A percentile compares a stretch with the other conserved stretches of the same genome.
These are phyloP conservation scores for Phaeophleospora eucalypticola DNA, from an alignment of 2,329 filamentous ascomycete genomes.

Conservation along the genomic window DNA sequence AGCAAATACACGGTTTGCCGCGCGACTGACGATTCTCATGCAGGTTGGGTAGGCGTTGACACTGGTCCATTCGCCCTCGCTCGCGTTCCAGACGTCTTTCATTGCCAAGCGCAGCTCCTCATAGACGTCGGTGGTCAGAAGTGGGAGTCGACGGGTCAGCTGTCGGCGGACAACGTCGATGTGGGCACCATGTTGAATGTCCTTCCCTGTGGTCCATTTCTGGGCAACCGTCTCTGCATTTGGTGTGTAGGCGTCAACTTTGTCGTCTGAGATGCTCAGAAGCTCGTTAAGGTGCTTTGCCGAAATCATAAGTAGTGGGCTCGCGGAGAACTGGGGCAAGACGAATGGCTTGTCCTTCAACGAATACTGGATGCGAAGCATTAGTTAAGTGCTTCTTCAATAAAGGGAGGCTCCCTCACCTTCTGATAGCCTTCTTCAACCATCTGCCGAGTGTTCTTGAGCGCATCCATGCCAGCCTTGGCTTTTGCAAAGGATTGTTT, in stretches of 20 bases:
- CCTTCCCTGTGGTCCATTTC: conserved; percentile 14
- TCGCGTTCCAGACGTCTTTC: conserved; percentile 14
- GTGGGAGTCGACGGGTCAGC: conserved; percentile 21
- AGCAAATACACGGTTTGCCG: conserved; percentile 23
- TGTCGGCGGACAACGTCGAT: conserved; percentile 20
- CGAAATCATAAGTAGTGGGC: conserved; percentile 18
- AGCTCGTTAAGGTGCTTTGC: conserved; percentile 19
- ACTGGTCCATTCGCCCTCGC: conserved; percentile 6
- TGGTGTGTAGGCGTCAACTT: conserved; percentile 14
- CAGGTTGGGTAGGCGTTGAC: conserved; percentile 18
- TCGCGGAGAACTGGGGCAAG: conserved; percentile 20
- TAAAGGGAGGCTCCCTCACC: conserved; percentile 11
- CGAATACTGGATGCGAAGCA: neutral
- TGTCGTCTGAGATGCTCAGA: conserved; percentile 15
- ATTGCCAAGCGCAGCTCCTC: conserved; percentile 17
- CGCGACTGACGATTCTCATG: conserved; percentile 23
- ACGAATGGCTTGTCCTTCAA: conserved; percentile 16
- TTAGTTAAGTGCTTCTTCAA: conserved; percentile 7
- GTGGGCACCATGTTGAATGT: conserved; percentile 12
- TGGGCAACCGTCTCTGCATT: conserved; percentile 13
- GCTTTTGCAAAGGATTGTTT: conserved; percentile 15
- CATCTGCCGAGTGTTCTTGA: conserved; percentile 16
- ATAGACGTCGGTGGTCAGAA: conserved; percentile 20
- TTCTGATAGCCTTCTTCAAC: conserved; percentile 16
- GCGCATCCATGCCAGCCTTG: conserved; percentile 12